Evolutionary conservation across 192 early-diverging fungal species (phyloP), one percentile per base, ranked within the genome.

Genomic region (Linnemannia zychae): DNA sequence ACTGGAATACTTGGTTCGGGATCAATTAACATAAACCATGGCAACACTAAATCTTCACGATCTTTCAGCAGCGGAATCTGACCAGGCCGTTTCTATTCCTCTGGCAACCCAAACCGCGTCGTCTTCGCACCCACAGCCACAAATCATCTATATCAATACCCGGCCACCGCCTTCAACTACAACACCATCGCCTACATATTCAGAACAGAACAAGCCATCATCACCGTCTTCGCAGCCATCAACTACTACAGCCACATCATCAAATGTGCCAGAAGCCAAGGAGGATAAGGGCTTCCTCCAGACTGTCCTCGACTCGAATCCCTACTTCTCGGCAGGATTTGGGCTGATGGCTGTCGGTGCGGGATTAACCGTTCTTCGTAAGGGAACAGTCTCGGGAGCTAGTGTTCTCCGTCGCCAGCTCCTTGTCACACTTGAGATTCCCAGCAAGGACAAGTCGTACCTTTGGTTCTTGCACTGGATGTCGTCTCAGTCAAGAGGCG

Each of bases 381-480:
- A 94, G 79, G 96, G 94, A 31, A 87, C 94, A 0, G 87, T 91
- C 1, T 89, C 95, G 7, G 95, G 94, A 22, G 91, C 93, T 18
- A 91, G 92, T 67, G 77, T 97, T 17, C 86, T 93, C 24, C 92
- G 93, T 57, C 93, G 97, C 28, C 91, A 95, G 49, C 84, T 99
- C 16, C 88, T 99, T 16, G 96, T 97, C 12, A 94, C 97, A 6
- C 91, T 99, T 67, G 98, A 99, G 81, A 98, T 99, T 66, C 96
- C 96, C 15, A 94, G 92, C 80, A 97, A 98, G 80, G 98, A 99
- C 86, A 95, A 96, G 74, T 94, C 94, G 47, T 99, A 99, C 88
- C 87, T 92, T 34, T 99, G 98, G 98, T 95, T 99, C 71, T 88
- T 99, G 28, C 92, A 96, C 53, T 99, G 98, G 98, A 95, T 99